Evolutionary conservation across 306 rosid species (phyloP).

Genomic region (Glycine latifolia): DNA sequence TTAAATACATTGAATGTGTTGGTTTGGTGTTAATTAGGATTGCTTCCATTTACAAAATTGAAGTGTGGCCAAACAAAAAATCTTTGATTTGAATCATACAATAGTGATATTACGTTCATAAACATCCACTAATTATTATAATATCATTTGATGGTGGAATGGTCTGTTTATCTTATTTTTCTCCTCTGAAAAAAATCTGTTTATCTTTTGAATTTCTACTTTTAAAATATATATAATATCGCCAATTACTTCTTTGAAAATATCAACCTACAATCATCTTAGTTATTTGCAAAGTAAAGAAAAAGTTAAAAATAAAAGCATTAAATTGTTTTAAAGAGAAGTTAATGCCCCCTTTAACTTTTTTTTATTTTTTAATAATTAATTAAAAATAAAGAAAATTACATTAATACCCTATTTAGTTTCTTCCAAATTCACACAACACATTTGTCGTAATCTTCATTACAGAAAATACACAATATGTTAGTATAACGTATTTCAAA

Average conservation of each 20-base stretch:
- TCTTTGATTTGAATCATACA: conserved; percentile 26
- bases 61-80: conserved; percentile 39
- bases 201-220: too few relatives aligned
- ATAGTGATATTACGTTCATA: neutral
- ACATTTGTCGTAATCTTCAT: too few relatives aligned
- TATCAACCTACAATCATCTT: conserved; percentile 4
- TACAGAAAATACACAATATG: too few relatives aligned
- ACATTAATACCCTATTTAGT: too few relatives aligned
- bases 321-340: neutral
- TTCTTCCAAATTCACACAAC: too few relatives aligned
- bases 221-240: too few relatives aligned
- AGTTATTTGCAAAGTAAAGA: neutral
- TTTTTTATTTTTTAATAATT: neutral
- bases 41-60: conserved; percentile 7
- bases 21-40: conserved; percentile 22
- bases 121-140: conserved; percentile 24
- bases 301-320: neutral
- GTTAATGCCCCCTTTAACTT: neutral
- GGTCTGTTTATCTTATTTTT: neutral
- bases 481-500: too few relatives aligned
- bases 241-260: neutral
- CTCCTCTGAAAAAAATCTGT: too few relatives aligned
- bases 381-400: neutral
- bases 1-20: conserved; percentile 37
- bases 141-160: conserved; percentile 4